phyloP scores from a whole-genome alignment of 768 basidiomycete species.

The Russula sp. region DNA sequence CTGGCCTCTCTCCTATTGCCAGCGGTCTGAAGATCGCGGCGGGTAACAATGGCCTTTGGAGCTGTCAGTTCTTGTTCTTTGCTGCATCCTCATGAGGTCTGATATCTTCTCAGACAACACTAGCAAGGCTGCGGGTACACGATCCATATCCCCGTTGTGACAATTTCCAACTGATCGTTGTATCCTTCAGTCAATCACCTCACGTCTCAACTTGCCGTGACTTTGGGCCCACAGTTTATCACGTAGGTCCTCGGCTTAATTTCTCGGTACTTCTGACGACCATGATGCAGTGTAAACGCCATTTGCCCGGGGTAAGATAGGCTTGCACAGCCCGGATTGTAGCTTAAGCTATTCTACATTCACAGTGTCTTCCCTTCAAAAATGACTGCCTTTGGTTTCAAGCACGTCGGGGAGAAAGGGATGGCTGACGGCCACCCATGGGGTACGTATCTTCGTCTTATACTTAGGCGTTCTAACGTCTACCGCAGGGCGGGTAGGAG shows the following conservation, averaged over 20 bases:
- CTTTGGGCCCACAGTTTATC: constrained; percentile 52
- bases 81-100: not conserved
- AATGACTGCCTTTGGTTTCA: constrained; percentile 74
- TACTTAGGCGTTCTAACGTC: not conserved
- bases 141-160: not conserved
- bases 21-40: constrained; percentile 46
- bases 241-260: constrained; percentile 45
- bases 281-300: constrained; percentile 60
- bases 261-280: not conserved
- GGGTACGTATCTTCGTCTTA: constrained; percentile 36
- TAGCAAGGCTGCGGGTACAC: constrained; percentile 64
- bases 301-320: constrained; percentile 66
- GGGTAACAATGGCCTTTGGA: constrained; percentile 64
- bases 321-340: not conserved
- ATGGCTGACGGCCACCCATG: constrained; percentile 56
- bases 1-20: constrained; percentile 48
- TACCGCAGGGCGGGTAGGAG: constrained; percentile 55
- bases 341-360: not conserved
- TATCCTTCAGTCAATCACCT: constrained; percentile 57
- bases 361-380: constrained; percentile 70
- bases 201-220: constrained; percentile 63
- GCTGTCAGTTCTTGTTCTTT: constrained; percentile 50
- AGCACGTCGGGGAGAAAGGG: constrained; percentile 41
- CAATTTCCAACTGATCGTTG: not conserved
- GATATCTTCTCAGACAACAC: constrained; percentile 49